phyloP scores from a whole-genome alignment of 345 rosid genomes.

The Sonneratia caseolaris region DNA sequence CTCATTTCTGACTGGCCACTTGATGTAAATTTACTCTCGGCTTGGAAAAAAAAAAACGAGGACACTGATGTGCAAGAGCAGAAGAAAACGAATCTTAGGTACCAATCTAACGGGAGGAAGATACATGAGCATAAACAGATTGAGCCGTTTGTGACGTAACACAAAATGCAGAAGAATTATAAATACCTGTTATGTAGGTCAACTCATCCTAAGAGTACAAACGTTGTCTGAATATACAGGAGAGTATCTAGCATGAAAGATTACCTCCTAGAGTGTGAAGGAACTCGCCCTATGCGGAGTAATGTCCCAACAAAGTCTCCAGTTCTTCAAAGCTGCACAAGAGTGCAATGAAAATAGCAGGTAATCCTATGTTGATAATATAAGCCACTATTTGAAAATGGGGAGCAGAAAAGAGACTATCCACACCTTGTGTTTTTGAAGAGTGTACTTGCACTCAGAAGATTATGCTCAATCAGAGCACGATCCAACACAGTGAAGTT shows the following conservation, averaged over 20 bases:
- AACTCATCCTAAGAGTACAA: background rate
- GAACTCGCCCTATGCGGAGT: conserved; percentile 62
- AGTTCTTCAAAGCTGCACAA: conserved; percentile 73
- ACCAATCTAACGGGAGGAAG: too few relatives aligned
- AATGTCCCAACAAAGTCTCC: conserved; percentile 93
- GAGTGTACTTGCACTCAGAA: conserved; percentile 90
- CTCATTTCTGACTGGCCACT: too few relatives aligned
- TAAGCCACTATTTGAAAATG: background rate
- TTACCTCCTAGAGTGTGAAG: background rate
- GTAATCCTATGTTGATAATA: conserved; percentile 1
- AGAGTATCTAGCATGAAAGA: background rate
- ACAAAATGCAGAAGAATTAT: background rate
- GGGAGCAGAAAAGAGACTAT: conserved; percentile 4
- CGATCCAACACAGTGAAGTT: conserved; percentile 92
- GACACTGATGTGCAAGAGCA: too few relatives aligned
- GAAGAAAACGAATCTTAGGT: too few relatives aligned
- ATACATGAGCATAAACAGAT: too few relatives aligned
- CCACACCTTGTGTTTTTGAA: conserved; percentile 85
- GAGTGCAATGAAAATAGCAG: background rate
- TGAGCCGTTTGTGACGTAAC: too few relatives aligned
- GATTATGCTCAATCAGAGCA: conserved; percentile 97
- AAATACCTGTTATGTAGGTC: background rate
- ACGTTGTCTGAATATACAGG: background rate
- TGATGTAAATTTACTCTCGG: too few relatives aligned
- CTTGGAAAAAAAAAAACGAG: too few relatives aligned